These are phyloP conservation scores for Mollisia scopiformis DNA, from an alignment of 2,329 filamentous ascomycete genomes.

Conservation along the genomic window DNA sequence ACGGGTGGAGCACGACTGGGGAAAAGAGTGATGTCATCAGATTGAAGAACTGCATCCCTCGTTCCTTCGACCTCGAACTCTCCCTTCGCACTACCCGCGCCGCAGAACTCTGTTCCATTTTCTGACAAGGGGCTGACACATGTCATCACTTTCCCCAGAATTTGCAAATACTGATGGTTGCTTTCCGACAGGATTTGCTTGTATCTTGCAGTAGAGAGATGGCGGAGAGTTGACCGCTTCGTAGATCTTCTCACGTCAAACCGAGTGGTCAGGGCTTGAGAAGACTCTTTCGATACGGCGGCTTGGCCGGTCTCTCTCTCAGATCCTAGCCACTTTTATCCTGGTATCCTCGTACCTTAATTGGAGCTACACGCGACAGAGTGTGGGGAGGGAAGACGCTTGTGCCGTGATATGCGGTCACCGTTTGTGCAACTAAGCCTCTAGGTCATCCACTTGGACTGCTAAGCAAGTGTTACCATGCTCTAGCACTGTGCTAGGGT, in stretches of 20 bases:
- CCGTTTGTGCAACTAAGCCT: constrained; percentile 14
- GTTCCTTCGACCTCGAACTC: background rate
- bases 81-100: background rate
- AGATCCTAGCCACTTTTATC: constrained; percentile 2
- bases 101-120: too few species aligned
- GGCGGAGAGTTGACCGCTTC: background rate
- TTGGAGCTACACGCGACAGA: background rate
- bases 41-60: background rate
- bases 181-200: background rate
- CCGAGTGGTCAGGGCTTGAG: too few species aligned
- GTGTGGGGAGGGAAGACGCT: background rate
- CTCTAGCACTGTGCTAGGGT: too few species aligned
- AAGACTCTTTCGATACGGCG: too few species aligned
- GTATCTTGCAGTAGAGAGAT: background rate
- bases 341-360: background rate
- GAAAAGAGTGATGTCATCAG: background rate
- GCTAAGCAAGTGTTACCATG: constrained; percentile 16
- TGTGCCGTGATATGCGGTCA: constrained; percentile 11
- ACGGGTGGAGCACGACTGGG: background rate
- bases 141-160: background rate
- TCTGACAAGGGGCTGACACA: too few species aligned
- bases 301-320: constrained; percentile 1
- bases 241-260: constrained; percentile 1
- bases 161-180: background rate
- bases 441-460: constrained; percentile 6